Conservation (phyloP, 495 filamentous ascomycete genomes). For the Aspergillus conjunctus region DNA sequence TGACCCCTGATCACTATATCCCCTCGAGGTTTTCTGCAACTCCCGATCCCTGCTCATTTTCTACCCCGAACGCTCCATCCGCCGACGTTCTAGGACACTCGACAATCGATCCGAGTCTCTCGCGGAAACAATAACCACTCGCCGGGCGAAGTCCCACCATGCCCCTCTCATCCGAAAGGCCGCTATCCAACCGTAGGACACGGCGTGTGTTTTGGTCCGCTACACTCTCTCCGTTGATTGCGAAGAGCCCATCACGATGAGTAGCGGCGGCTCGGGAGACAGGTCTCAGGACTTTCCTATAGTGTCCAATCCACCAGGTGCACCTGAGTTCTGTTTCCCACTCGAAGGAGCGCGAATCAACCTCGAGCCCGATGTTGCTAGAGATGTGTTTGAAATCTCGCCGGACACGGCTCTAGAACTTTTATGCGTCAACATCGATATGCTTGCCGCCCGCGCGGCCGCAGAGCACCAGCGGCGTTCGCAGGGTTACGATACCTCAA, state of each 20-base stretch:
- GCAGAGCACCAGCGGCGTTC: constrained; percentile 77
- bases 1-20: background rate
- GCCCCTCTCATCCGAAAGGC: constrained; percentile 33
- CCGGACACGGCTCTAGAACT: constrained; percentile 78
- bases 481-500: constrained; percentile 53
- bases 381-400: constrained; percentile 70
- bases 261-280: constrained; percentile 18
- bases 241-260: constrained; percentile 31
- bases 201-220: constrained; percentile 27
- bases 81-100: constrained; percentile 1
- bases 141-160: constrained; percentile 38
- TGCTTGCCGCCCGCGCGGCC: constrained; percentile 63
- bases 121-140: constrained; percentile 2
- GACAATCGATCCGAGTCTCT: constrained; percentile 5
- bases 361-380: constrained; percentile 11
- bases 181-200: constrained; percentile 35
- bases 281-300: constrained; percentile 15
- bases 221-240: constrained; percentile 14
- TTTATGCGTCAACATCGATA: constrained; percentile 70
- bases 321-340: background rate
- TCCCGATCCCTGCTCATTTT: background rate
- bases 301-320: constrained; percentile 1
- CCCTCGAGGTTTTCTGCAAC: no score
- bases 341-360: background rate
- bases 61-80: background rate